These are phyloP conservation scores for Ceratocystis smalleyi DNA, from an alignment of 2,329 filamentous ascomycete species.

Conservation along the genomic window DNA sequence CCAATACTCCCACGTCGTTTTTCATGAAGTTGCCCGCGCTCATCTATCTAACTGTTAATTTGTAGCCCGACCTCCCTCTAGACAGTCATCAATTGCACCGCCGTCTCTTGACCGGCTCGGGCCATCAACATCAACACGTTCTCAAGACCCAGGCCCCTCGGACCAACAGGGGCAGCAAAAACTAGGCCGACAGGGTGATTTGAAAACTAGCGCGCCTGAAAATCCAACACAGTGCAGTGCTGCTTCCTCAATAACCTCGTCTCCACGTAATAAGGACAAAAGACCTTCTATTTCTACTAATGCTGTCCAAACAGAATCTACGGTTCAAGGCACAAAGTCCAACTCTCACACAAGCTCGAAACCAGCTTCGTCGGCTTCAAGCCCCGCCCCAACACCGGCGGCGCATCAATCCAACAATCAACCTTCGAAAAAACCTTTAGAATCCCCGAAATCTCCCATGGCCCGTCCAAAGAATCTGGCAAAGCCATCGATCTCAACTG, in stretches of 20 bases:
- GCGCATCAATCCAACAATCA: not conserved
- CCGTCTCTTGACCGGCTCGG: not conserved
- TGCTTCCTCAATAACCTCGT: not conserved
- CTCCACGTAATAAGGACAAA: not conserved
- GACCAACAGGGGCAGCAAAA: not conserved
- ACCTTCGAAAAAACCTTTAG: not conserved
- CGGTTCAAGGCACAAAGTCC: not conserved
- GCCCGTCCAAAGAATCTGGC: too few relatives aligned
- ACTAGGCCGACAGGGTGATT: not conserved
- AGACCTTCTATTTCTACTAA: not conserved
- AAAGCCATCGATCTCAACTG: too few relatives aligned
- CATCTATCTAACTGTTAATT: not conserved
- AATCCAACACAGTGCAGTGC: not conserved
- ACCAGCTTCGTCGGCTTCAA: not conserved
- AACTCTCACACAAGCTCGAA: not conserved
- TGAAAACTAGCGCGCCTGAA: not conserved
- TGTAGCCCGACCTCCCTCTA: not conserved
- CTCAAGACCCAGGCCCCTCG: not conserved
- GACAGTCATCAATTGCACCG: not conserved
- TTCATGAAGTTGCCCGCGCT: not conserved
- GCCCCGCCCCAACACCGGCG: too few relatives aligned
- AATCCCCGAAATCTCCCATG: too few relatives aligned
- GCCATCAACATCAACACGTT: not conserved
- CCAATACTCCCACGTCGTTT: too few relatives aligned
- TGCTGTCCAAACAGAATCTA: not conserved